Conservation (phyloP, 345 rosid genomes). For the Eucalyptus albens region DNA sequence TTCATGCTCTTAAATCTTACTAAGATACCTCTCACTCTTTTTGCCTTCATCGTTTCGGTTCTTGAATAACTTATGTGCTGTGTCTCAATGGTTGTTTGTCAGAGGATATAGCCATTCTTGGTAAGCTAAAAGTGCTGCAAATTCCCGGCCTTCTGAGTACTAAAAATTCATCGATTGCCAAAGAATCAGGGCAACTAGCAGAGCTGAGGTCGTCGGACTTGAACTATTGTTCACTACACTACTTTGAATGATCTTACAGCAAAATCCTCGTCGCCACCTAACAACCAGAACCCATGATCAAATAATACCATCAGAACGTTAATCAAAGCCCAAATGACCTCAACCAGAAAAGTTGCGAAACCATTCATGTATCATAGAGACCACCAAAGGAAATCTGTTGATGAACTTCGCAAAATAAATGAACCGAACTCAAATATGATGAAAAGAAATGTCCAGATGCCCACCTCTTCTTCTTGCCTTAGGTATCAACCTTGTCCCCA, state of each 20-base stretch:
- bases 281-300: not conserved
- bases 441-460: not conserved
- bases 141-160: not conserved
- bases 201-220: not conserved
- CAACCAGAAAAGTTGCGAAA: not conserved
- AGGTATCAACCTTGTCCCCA: not conserved
- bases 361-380: not conserved
- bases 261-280: not conserved
- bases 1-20: fast-evolving
- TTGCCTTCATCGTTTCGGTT: not conserved
- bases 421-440: not conserved
- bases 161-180: not conserved
- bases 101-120: not conserved
- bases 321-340: not conserved
- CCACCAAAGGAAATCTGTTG: not conserved
- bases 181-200: not conserved
- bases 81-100: not conserved
- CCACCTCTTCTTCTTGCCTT: not conserved
- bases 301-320: not conserved
- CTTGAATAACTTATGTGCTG: not conserved
- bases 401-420: not conserved
- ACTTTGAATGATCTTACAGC: not conserved
- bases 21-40: not conserved
- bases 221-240: not conserved
- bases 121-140: not conserved